These are phyloP conservation scores for Backusella australiensis DNA, from an alignment of 192 early-diverging fungal genomes.

Conservation along the genomic window DNA sequence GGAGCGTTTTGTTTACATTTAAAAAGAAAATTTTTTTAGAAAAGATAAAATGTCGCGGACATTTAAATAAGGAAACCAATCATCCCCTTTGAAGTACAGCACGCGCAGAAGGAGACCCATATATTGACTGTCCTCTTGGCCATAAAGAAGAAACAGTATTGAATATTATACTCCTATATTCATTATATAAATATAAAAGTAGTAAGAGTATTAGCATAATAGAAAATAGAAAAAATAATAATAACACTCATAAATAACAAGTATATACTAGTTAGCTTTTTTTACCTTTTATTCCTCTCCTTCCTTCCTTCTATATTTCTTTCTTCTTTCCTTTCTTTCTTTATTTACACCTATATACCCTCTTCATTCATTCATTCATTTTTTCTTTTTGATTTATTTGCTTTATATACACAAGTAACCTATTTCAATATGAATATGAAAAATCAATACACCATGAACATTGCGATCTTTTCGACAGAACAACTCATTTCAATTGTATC, in stretches of 20 bases:
- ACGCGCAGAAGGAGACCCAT: not conserved
- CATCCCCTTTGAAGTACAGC: not conserved
- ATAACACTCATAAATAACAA: not conserved
- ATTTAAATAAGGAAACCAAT: not conserved
- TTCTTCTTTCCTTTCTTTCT: not conserved
- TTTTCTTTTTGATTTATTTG: conserved; percentile 38
- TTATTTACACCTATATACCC: too few species aligned
- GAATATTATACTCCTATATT: not conserved
- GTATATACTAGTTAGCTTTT: not conserved
- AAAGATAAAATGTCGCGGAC: not conserved
- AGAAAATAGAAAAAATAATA: not conserved
- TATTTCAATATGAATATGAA: conserved; percentile 52
- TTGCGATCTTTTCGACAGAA: conserved; percentile 43
- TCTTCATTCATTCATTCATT: not conserved
- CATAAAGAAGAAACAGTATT: not conserved
- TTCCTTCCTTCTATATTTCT: not conserved
- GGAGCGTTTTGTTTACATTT: not conserved
- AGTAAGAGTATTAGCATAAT: not conserved
- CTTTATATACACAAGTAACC: conserved; percentile 50
- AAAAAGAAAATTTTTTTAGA: not conserved
- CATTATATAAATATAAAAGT: not conserved
- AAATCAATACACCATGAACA: conserved; percentile 17
- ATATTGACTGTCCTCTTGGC: not conserved
- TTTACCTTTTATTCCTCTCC: not conserved
- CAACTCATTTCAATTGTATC: conserved; percentile 47